A percentile compares a stretch with the other conserved stretches of the same genome.
These are phyloP conservation scores for Trichoderma atrobrunneum DNA, from an alignment of 2,329 filamentous ascomycete species.

Conservation along the genomic window DNA sequence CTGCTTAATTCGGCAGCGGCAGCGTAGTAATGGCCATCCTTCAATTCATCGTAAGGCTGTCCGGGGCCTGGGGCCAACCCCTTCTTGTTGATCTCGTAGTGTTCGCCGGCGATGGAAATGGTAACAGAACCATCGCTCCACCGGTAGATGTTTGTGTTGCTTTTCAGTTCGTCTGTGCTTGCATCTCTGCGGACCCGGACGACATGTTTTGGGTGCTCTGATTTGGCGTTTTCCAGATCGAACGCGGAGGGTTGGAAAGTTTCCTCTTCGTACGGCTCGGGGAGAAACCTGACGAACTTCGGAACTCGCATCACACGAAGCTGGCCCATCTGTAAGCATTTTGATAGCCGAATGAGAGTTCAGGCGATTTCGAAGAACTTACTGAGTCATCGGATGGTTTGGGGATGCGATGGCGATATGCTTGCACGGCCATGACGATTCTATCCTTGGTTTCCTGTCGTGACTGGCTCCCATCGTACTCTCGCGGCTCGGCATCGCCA, in stretches of 20 bases:
- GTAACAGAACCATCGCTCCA: constrained; percentile 81
- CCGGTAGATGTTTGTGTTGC: constrained; percentile 70
- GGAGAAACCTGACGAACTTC: constrained; percentile 67
- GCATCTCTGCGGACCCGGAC: constrained; percentile 68
- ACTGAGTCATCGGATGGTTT: constrained; percentile 70
- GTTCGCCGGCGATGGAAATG: constrained; percentile 69
- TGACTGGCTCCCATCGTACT: constrained; percentile 46
- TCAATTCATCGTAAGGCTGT: constrained; percentile 62
- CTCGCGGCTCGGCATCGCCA: constrained; percentile 39
- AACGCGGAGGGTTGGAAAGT: constrained; percentile 61
- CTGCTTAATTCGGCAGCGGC: constrained; percentile 67
- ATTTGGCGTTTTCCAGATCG: constrained; percentile 51
- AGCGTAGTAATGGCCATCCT: constrained; percentile 74
- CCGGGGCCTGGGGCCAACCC: constrained; percentile 59
- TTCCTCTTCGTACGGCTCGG: constrained; percentile 63
- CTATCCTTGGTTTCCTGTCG: constrained; percentile 50
- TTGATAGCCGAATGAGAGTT: background rate
- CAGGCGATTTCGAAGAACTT: constrained; percentile 29
- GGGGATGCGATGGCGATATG: constrained; percentile 68
- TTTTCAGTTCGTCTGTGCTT: constrained; percentile 64
- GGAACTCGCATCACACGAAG: constrained; percentile 70
- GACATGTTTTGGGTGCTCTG: constrained; percentile 60
- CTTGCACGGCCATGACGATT: constrained; percentile 60
- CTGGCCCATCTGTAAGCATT: constrained; percentile 37
- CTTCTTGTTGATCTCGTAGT: constrained; percentile 73